Conservation (phyloP, 202 grass and related monocot genomes). For the Brachypodium distachyon region DNA sequence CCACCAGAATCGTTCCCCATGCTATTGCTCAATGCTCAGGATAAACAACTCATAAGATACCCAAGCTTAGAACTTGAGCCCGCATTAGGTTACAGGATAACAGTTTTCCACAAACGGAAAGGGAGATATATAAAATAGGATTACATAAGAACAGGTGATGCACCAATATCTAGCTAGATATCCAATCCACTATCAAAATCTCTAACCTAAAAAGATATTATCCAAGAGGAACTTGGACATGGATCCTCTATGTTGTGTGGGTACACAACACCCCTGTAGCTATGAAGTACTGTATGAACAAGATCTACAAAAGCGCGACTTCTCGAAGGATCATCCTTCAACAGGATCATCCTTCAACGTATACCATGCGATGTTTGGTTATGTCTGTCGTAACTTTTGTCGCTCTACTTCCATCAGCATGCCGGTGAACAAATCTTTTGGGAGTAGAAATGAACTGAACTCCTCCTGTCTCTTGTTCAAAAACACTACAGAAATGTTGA, state of each 20-base stretch:
- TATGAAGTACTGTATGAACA: constrained; percentile 28
- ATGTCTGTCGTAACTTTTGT: constrained; percentile 2
- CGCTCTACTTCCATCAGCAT: not conserved
- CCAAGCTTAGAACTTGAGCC: not conserved
- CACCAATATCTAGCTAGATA: constrained; percentile 8
- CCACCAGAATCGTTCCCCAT: too few relatives aligned
- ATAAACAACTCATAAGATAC: too few relatives aligned
- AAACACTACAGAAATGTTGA: constrained; percentile 13
- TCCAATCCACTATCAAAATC: constrained; percentile 18
- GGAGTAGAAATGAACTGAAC: constrained; percentile 17
- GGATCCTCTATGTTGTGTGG: constrained; percentile 26
- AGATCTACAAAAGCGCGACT: constrained; percentile 17
- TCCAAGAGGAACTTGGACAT: constrained; percentile 22
- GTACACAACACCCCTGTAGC: constrained; percentile 9
- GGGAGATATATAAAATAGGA: not conserved
- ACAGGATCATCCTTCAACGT: not conserved
- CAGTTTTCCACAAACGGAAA: not conserved
- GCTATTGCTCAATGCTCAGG: too few relatives aligned
- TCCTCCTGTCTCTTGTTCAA: not conserved
- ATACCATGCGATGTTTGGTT: not conserved
- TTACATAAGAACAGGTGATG: constrained; percentile 2
- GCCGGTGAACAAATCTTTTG: constrained; percentile 15
- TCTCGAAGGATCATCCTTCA: too few relatives aligned
- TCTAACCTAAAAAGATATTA: constrained; percentile 12
- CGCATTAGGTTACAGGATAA: not conserved